Conservation (phyloP, 805 yeast species). For the Jamesozyma rosinii region DNA sequence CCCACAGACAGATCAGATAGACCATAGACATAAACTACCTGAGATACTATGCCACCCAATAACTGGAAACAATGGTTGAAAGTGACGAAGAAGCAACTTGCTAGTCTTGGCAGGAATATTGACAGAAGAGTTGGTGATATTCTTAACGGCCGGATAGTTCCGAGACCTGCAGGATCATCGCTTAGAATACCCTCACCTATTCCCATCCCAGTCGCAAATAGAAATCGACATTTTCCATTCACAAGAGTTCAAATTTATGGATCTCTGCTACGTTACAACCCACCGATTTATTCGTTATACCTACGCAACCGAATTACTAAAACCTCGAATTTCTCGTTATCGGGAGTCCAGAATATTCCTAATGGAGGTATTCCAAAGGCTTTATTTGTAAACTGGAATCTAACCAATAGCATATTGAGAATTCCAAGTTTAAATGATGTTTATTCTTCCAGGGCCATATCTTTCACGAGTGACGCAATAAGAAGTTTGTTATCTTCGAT, state of each 20-base stretch:
- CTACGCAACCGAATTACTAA: background rate
- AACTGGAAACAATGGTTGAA: slow-evolving; percentile 19
- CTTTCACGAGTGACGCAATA: slow-evolving; percentile 45
- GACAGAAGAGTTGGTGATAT: slow-evolving; percentile 13
- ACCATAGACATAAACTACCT: too few species aligned
- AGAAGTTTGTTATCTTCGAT: slow-evolving; percentile 35
- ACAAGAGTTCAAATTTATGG: background rate
- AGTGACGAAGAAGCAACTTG: slow-evolving; percentile 14
- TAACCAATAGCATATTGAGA: background rate
- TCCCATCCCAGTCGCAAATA: background rate
- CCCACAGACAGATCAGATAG: too few species aligned
- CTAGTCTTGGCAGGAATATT: slow-evolving; percentile 14
- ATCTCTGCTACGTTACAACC: background rate
- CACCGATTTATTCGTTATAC: background rate
- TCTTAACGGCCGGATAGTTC: slow-evolving; percentile 10
- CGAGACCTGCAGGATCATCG: slow-evolving; percentile 5
- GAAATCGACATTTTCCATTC: background rate
- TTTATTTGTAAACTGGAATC: background rate
- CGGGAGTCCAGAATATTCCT: background rate
- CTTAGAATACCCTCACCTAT: slow-evolving; percentile 11
- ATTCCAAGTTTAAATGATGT: background rate
- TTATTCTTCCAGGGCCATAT: slow-evolving; percentile 18
- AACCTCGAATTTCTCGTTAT: background rate
- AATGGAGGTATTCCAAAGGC: background rate
- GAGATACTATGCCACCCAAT: slow-evolving; percentile 14